Base-by-base conservation (phyloP, 306 rosid genomes). In the Astragalus membranaceus region DNA sequence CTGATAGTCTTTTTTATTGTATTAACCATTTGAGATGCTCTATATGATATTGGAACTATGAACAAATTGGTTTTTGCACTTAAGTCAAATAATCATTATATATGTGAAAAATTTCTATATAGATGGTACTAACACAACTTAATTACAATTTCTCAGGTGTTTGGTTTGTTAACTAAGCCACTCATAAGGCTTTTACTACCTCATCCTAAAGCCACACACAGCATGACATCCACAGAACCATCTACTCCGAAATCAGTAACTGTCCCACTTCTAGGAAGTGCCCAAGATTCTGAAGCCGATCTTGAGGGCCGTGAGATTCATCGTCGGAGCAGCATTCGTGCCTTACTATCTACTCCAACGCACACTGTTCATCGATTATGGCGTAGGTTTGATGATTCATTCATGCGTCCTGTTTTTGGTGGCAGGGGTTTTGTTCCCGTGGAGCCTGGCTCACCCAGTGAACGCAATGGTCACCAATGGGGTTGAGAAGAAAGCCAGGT, bases 401-500 rank as follows among this genome's bases (percentile, higher is more conserved):
- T 89, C 81, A 95, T 95, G 99, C 99, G 99, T 17, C 99, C 99
- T 1, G 81, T 95, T 54, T 95, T 95, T 8, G 99, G 99, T 8
- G 99, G 99, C 69, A 83, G 99, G 71, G 99, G 99, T 70, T 95
- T 95, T 80, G 97, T 91, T 80, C 99, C 97, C 10, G 88, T 83
- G 20, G 97, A 83, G 65, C 99, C 99, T 4, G 95, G 92, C 47
- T 95, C 99, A 0, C 97, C 99, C 11, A 77, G 87, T 3, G 99
- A 89, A 67, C 86, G 88, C 63, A 73, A 83, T 61, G 84, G 81
- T 20, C 67, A 58, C 41, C 82, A 70, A 67, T 83, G 82, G 86
- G 86, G 49, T 23, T 89, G 87, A 86, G 80, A 73, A 58, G 56
- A 49, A 60, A 20, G 69, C 49, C 46, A n/a, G 63, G 73, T 35